A percentile compares a stretch with the other conserved stretches of the same genome.
phyloP scores from a whole-genome alignment of 2,329 filamentous ascomycete genomes.

The Teratosphaeria pseudoeucalypti region DNA sequence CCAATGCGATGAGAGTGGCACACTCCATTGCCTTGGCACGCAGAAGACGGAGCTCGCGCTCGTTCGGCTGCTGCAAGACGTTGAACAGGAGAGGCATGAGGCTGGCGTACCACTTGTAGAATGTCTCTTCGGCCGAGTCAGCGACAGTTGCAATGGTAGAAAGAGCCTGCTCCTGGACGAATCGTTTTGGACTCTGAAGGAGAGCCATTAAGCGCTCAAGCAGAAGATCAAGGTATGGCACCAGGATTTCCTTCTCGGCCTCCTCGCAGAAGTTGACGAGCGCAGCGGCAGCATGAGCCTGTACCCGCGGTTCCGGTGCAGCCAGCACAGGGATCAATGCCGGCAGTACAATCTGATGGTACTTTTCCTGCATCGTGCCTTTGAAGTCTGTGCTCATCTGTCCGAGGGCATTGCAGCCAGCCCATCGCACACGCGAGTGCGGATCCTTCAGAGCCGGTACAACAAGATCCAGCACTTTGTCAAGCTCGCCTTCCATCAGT shows the following conservation, averaged over 20 bases:
- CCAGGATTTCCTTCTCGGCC: constrained; percentile 80
- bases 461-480: constrained; percentile 90
- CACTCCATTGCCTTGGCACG: constrained; percentile 99
- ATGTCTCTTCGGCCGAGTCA: constrained; percentile 93
- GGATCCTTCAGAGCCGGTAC: constrained; percentile 80
- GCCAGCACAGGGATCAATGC: constrained; percentile 88
- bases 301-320: constrained; percentile 83
- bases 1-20: constrained; percentile 87
- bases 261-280: constrained; percentile 99
- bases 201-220: constrained; percentile 77
- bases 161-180: constrained; percentile 92
- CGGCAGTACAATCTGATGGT: constrained; percentile 75
- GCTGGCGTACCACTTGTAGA: constrained; percentile 88
- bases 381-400: constrained; percentile 99
- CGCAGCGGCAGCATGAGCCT: constrained; percentile 94
- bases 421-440: constrained; percentile 91
- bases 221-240: constrained; percentile 85
- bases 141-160: constrained; percentile 98
- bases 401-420: constrained; percentile 94
- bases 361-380: constrained; percentile 93
- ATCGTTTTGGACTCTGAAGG: constrained; percentile 83
- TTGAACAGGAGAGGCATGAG: constrained; percentile 91
- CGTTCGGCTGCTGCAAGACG: constrained; percentile 78
- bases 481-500: constrained; percentile 87
- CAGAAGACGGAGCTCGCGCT: constrained; percentile 83